phyloP scores from a whole-genome alignment of 2,329 filamentous ascomycete species.

The Exophiala sp. region DNA sequence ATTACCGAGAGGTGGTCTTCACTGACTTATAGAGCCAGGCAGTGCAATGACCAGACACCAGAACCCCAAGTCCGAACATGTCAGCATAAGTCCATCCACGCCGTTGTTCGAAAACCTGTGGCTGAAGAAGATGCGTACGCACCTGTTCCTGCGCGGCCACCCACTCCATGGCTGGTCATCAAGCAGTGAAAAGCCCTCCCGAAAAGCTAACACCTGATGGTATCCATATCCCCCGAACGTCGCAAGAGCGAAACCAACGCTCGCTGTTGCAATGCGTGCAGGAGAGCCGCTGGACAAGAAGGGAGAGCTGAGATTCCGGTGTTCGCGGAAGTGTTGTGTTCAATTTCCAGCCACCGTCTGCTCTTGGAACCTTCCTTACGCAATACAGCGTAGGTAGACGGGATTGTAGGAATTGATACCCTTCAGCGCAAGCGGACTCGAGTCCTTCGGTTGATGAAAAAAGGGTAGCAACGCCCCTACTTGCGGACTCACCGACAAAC shows the following conservation, averaged over 20 bases:
- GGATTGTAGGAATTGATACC: too few species aligned
- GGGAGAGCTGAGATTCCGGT: conserved; percentile 42
- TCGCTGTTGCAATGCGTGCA: conserved; percentile 27
- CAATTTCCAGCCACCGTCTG: too few species aligned
- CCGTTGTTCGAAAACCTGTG: conserved; percentile 10
- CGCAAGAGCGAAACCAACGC: conserved; percentile 26
- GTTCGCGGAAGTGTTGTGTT: too few species aligned
- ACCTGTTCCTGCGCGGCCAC: conserved; percentile 10
- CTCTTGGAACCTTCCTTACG: too few species aligned
- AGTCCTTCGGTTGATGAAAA: too few species aligned
- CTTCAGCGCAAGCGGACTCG: too few species aligned
- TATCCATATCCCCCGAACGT: conserved; percentile 18
- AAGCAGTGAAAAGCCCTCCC: neutral
- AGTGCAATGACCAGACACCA: conserved; percentile 26
- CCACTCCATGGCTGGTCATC: conserved; percentile 2
- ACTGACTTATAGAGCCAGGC: conserved; percentile 22
- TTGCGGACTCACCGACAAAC: too few species aligned
- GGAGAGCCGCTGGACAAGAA: conserved; percentile 40
- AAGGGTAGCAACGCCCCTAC: too few species aligned
- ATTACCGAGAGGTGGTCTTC: neutral
- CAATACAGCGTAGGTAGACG: too few species aligned
- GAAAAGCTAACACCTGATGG: conserved; percentile 11
- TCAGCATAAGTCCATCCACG: conserved; percentile 15
- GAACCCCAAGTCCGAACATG: conserved; percentile 21
- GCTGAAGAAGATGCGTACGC: conserved; percentile 12